Base-by-base conservation (phyloP, 768 basidiomycete genomes). In the Pleurotus djamor region DNA sequence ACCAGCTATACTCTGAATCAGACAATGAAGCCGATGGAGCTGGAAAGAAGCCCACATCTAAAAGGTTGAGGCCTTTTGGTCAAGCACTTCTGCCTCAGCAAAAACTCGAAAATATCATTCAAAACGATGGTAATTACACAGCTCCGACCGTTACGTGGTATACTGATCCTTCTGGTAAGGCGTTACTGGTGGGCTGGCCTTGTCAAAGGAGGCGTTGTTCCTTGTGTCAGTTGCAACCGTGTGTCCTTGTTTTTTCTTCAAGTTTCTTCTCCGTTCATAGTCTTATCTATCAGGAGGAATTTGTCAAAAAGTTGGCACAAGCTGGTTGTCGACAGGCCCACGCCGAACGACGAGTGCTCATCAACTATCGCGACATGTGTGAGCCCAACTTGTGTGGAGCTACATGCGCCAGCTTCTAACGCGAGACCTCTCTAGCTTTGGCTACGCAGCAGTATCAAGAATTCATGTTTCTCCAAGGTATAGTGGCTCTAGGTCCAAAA, bases 291-390 rank as follows among this genome's bases (percentile, higher is more conserved):
- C 67, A 95, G 93, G 92, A 95, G 74, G 90, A 93, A 67, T 94
- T 94, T 69, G 83, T 94, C 58, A 90, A 91, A 71, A 81, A 86
- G 51, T 78, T 94, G 67, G 80, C 84, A 14, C 83, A 84, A 69
- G 86, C 87, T 28, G 89, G 87, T 10, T 84, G 89, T 60, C 79
- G 80, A 51, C 83, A 87, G 66, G 89, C 91, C 8, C 75, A 75
- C 60, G 75, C 79, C 14, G 83, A 86, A 52, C 78, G 80, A 59
- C 80, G 90, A 60, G 81, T 77, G 58, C 76, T 73, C 17, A 76
- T 94, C 9, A 80, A 82, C 56, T 91, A 93, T 63, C 77, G 79
- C 43, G 91, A 95, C 69, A 82, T 94, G 79, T 87, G 92, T 94
- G 62, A 59, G 84, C 72, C 50, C n/a, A 33, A 41, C 52, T 65